These are phyloP conservation scores for Cornus controversa DNA, from an alignment of 148 eudicot species.

Conservation along the genomic window DNA sequence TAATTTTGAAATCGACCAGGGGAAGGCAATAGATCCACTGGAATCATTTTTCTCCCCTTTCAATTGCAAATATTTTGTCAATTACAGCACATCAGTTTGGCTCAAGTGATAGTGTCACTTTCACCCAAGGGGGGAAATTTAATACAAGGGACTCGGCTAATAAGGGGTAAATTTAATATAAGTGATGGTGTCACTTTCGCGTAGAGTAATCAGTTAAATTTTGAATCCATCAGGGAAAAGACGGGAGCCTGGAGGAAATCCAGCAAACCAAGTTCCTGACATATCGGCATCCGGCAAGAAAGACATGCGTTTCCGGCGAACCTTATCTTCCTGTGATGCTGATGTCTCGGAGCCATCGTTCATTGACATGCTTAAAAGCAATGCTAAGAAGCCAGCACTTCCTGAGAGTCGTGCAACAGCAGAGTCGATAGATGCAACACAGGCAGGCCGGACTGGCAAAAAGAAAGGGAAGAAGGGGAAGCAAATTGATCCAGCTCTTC, in stretches of 20 bases:
- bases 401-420: conserved; percentile 27
- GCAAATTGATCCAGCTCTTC: conserved; percentile 85
- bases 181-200: neutral
- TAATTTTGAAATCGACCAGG: neutral
- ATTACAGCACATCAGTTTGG: neutral
- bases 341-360: conserved; percentile 81
- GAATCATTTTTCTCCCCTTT: neutral
- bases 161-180: neutral
- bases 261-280: conserved; percentile 34
- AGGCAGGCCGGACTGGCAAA: conserved; percentile 57
- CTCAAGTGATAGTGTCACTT: neutral
- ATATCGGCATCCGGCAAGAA: conserved; percentile 36
- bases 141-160: too few relatives aligned
- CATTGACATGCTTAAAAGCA: conserved; percentile 63
- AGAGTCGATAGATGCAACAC: conserved; percentile 41
- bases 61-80: neutral
- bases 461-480: conserved; percentile 90
- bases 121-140: neutral
- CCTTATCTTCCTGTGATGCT: conserved; percentile 69
- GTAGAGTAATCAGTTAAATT: neutral
- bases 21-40: neutral
- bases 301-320: conserved; percentile 66
- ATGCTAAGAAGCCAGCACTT: conserved; percentile 50
- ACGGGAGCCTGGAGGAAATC: conserved; percentile 43
- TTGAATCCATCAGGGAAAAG: conserved; percentile 41